Evolutionary conservation across 2,329 filamentous ascomycete genomes (phyloP), one percentile per base, ranked within the genome.

Genomic region (Colletotrichum camelliae): DNA sequence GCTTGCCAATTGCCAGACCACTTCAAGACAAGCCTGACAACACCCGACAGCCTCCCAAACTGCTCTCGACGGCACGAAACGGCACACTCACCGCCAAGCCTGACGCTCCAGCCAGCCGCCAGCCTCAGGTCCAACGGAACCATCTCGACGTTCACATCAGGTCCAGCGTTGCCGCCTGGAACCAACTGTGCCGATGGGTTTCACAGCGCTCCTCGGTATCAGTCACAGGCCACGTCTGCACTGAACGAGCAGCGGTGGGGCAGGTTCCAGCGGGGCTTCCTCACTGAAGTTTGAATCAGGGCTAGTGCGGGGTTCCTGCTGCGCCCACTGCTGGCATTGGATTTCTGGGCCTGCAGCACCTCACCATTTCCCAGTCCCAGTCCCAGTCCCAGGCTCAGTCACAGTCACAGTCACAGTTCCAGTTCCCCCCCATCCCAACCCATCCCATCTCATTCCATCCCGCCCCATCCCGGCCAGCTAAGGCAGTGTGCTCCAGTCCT

Each of bases 231-330:
- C 73, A 75, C 64, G 64, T 75, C 73, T 68, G 70, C 58, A 67
- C 70, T 55, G 48, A 48, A 31, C n/a, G 29, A 31, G 55, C 15
- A 48, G 58, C 35, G 37, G 70, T 48, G 65, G 74, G 64, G 64
- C 74, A 64, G 39, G 39, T 61, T 65, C 24, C 58, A 65, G 64
- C 62, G 70, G 70, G 60, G 64, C 16, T 24, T 39, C 8, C 61
- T 43, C 61, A 65, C 74, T 74, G 24, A 27, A 27, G 24, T 27
- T 4, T 27, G 74, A 76, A 74, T 74, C 74, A 76, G 70, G 73
- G 74, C 74, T 76, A 76, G 74, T 76, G 74, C 74, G 74, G 74
- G 74, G 74, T 76, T 76, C 70, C 48, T 69, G 74, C 70, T 73
- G 74, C 65, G 74, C 74, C 74, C 65, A 65, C 52, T 58, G 43